Evolutionary conservation across 129 eudicot species (phyloP), one percentile per base, ranked within the genome.

Genomic region (Flaveria linearis): DNA sequence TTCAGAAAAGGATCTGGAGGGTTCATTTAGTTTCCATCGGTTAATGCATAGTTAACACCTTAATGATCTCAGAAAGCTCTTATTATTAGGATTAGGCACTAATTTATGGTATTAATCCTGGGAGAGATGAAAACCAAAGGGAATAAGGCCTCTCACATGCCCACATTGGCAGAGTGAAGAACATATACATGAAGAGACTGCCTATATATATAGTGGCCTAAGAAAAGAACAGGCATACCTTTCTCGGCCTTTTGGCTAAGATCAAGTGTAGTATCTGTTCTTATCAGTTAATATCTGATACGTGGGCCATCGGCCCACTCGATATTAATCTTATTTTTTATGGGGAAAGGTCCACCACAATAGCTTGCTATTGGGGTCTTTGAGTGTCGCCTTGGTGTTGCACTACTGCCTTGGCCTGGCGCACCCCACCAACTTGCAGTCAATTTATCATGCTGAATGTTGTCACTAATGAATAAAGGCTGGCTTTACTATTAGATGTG

Each of bases 211-310:
- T 28, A 55, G 14, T 7, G 13, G 42, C 57, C 73, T 12, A 13
- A 0, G 9, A 11, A 12, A 1, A 3, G 7, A 0, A 3, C 11
- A 60, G 28, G 74, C 89, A 88, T 88, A 88, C 92, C 89, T 88
- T 88, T 88, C 90, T 85, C 90, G 89, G 92, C 89, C 90, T 88
- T 88, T 85, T 88, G 90, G 90, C 86, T 88, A 85, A 88, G 92
- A 88, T 88, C 92, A 88, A 85, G 89, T 85, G 90, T 86, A 86
- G 90, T 84, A 86, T 88, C 90, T 88, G 90, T 88, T 86, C 90
- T 88, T 88, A 88, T 88, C 88, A 80, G 75, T 80, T 73, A 80
- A 80, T 74, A 80, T 20, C 22, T 20, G 22, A 20, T 20, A 20
- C 0, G 22, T 20, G 22, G 22, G 22, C 22, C 22, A 20, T 20